phyloP scores from a whole-genome alignment of 176 grass and related monocot species.

The Oryza coarctata region DNA sequence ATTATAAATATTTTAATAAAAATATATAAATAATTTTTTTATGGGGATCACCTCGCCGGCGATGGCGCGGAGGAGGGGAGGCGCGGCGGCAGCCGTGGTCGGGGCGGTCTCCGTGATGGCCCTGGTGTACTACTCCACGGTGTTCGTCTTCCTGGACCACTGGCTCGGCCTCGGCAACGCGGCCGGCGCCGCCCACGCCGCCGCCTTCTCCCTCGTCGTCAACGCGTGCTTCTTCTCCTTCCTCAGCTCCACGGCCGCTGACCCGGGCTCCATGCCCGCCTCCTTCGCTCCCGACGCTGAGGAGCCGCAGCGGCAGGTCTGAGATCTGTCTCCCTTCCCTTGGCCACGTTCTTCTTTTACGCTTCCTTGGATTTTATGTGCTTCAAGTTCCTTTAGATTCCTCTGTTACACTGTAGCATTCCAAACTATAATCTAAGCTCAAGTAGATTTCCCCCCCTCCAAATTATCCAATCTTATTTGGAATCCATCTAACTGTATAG shows the following conservation, averaged over 20 bases:
- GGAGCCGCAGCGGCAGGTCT: conserved; percentile 58
- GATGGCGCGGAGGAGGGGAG: conserved; percentile 57
- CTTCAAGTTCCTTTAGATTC: not conserved
- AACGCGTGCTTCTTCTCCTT: conserved; percentile 75
- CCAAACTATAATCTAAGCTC: not conserved
- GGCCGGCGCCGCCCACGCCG: conserved; percentile 53
- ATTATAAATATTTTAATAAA: no score
- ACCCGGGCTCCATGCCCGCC: conserved; percentile 65
- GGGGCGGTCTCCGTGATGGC: conserved; percentile 38
- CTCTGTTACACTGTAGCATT: not conserved
- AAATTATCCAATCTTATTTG: not conserved
- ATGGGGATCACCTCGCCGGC: conserved; percentile 20
- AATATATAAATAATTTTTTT: no score
- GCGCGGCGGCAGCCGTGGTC: conserved; percentile 37
- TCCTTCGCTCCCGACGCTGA: conserved; percentile 62
- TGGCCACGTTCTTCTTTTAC: not conserved
- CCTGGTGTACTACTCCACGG: conserved; percentile 68
- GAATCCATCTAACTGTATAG: not conserved
- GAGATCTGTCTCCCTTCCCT: conserved; percentile 10
- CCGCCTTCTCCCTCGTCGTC: conserved; percentile 55
- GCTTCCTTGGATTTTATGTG: not conserved
- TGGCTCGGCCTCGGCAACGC: conserved; percentile 66
- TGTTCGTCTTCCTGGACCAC: conserved; percentile 76
- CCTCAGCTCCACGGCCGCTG: conserved; percentile 47
- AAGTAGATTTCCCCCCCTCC: not conserved